Conservation (phyloP, 129 eudicot genomes). For the Ambrosia trifida region DNA sequence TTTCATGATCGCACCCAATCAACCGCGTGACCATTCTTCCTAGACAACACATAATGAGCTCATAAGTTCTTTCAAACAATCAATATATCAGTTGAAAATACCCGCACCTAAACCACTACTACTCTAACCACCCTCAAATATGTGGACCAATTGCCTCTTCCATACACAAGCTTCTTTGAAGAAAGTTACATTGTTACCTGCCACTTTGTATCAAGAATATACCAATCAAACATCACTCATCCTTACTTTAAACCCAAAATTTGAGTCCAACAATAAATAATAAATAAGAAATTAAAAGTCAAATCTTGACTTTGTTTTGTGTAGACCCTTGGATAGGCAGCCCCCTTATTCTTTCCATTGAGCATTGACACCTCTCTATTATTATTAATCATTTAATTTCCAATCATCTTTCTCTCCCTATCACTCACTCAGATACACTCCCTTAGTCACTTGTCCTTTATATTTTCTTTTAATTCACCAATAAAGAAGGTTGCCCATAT, state of each 20-base stretch:
- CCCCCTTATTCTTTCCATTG: background rate
- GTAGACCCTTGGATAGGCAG: background rate
- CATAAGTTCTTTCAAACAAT: constrained; percentile 23
- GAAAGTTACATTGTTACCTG: background rate
- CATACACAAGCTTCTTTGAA: constrained; percentile 5
- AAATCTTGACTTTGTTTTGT: background rate
- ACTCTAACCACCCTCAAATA: constrained; percentile 28
- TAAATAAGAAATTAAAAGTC: background rate
- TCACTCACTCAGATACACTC: background rate
- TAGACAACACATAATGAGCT: constrained; percentile 53
- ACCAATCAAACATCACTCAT: no score
- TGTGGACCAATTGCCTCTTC: constrained; percentile 22
- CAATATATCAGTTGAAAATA: background rate
- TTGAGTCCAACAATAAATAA: no score
- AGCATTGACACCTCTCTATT: constrained; percentile 4
- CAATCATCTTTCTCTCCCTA: background rate
- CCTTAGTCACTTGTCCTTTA: constrained; percentile 8
- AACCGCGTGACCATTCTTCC: constrained; percentile 73
- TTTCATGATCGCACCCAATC: constrained; percentile 94
- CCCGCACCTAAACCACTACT: constrained; percentile 39
- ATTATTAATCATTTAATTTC: background rate
- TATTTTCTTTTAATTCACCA: constrained; percentile 10
- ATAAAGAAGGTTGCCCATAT: constrained; percentile 20
- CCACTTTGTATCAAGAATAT: no score
- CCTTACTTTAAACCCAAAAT: no score